A percentile compares a stretch with the other conserved stretches of the same genome.
These are phyloP conservation scores for Annulohypoxylon bovei DNA, from an alignment of 495 filamentous ascomycete species.

Conservation along the genomic window DNA sequence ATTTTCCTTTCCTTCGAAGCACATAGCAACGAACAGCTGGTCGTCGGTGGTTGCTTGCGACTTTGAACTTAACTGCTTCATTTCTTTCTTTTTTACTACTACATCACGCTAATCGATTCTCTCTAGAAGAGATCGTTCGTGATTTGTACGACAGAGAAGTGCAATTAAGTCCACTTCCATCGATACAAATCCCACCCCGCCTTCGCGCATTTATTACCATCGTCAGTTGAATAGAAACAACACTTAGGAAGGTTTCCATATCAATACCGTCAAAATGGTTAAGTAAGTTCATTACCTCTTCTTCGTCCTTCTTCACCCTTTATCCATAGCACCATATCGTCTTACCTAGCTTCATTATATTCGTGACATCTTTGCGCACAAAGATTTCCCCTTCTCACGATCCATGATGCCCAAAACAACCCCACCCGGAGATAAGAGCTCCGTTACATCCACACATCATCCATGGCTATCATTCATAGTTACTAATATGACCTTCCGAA, in stretches of 20 bases:
- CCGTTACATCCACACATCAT: slow-evolving; percentile 30
- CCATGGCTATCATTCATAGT: slow-evolving; percentile 38
- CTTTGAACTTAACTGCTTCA: slow-evolving; percentile 32
- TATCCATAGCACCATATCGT: neutral
- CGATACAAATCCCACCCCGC: slow-evolving; percentile 37
- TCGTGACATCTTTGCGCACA: slow-evolving; percentile 16
- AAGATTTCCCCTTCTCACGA: slow-evolving; percentile 19
- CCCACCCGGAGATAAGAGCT: slow-evolving; percentile 59
- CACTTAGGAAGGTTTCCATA: slow-evolving; percentile 50
- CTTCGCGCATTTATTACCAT: slow-evolving; percentile 21
- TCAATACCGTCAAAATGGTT: slow-evolving; percentile 95
- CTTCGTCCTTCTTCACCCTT: neutral
- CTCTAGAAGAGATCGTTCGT: slow-evolving; percentile 39
- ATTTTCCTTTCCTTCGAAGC: slow-evolving; percentile 43
- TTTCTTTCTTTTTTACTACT: slow-evolving; percentile 18
- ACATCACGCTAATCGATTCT: slow-evolving; percentile 23
- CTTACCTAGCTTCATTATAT: slow-evolving; percentile 41
- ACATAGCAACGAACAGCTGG: slow-evolving; percentile 34
- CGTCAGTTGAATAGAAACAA: slow-evolving; percentile 43
- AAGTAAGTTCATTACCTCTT: slow-evolving; percentile 74
- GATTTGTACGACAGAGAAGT: slow-evolving; percentile 34
- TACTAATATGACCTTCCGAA: slow-evolving; percentile 49
- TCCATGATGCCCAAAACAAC: slow-evolving; percentile 34
- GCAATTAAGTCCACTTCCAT: slow-evolving; percentile 37
- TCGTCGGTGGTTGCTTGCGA: slow-evolving; percentile 50